Evolutionary conservation across 176 grass and related monocot species (phyloP).

Genomic region (Hsuehochloa calcarea): DNA sequence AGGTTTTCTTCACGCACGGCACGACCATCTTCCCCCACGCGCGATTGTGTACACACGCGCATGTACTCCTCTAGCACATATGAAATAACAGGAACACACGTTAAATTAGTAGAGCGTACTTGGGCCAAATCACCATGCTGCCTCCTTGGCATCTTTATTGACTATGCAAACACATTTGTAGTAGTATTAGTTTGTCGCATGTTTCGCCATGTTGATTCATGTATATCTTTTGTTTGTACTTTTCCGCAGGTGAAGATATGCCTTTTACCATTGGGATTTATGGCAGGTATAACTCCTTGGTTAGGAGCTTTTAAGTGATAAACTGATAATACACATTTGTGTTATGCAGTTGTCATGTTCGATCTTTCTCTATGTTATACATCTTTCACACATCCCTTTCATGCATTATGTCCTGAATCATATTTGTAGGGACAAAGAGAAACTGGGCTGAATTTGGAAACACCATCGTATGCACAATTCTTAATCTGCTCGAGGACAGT

Average conservation of each 20-base stretch:
- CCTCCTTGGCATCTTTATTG: neutral
- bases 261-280: constrained; percentile 65
- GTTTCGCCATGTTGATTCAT: neutral
- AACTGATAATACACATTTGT: neutral
- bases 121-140: neutral
- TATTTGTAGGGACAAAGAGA: constrained; percentile 48
- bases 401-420: neutral
- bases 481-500: constrained; percentile 50
- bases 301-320: neutral
- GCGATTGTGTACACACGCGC: too few relatives aligned
- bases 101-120: too few relatives aligned
- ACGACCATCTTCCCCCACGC: too few relatives aligned
- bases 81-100: too few relatives aligned
- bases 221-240: neutral
- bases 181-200: neutral
- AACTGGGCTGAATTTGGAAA: constrained; percentile 37
- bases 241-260: constrained; percentile 51
- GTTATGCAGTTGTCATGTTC: neutral
- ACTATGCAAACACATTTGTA: neutral
- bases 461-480: constrained; percentile 21
- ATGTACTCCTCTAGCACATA: too few relatives aligned
- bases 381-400: neutral
- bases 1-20: too few relatives aligned
- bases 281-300: constrained; percentile 37
- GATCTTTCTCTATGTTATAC: neutral